Evolutionary conservation across 805 yeast species (phyloP), one percentile per base, ranked within the genome.

Genomic region (Candida nemodendra): DNA sequence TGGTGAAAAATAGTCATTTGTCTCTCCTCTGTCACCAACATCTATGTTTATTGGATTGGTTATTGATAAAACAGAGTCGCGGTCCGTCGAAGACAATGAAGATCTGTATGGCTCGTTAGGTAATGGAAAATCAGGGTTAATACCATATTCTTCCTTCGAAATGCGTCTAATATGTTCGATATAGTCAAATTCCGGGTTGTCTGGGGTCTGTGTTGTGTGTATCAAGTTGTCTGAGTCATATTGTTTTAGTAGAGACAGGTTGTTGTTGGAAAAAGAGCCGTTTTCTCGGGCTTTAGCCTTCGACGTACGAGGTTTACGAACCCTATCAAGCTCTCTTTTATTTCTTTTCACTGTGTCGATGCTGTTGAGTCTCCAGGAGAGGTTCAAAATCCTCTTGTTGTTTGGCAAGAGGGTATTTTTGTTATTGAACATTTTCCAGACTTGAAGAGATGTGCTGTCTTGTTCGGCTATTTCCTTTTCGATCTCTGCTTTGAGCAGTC

Each of bases 101-200:
- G 48, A 25, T 14, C 40, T 27, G 34, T 23, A 18, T 28, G 28
- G 34, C 13, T 32, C 41, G 18, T 15, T 25, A 18, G 34, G 17
- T 13, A 26, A 12, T 12, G 50, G 42, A 18, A 44, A 22, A 25
- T 56, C 56, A 9, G 55, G 45, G 31, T 55, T 59, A 18, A 53
- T 46, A 9, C 57, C 61, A 32, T 58, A 60, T 35, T 64, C 66
- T 34, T 60, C 64, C 35, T 56, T 57, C 15, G 68, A 61, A 27
- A 62, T 61, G 32, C 57, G 50, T 40, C 64, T 52, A 28, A 64
- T 64, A 42, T 64, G 68, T 35, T 61, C 65, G 18, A 64, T 60
- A 41, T 64, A 64, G 40, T 64, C 66, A 35, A 64, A 62, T 35
- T 57, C 61, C 4, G 57, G 56, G 32, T 54, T 56, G 28, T 50